Evolutionary conservation across 768 basidiomycete genomes (phyloP).

Genomic region (Coprinellus micaceus): DNA sequence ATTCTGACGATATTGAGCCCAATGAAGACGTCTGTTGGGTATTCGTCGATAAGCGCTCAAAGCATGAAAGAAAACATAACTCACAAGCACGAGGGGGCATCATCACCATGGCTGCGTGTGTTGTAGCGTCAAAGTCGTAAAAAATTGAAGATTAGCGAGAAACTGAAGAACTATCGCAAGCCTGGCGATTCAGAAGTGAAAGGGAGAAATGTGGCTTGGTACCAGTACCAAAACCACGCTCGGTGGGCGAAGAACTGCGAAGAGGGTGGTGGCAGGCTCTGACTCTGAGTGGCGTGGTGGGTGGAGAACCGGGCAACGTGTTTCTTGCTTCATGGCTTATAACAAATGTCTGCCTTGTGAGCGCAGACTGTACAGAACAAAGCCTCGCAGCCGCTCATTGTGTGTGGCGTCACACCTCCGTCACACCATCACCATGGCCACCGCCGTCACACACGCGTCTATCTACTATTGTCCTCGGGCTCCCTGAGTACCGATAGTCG

Average conservation of each 20-base stretch:
- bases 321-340: background rate
- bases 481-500: background rate
- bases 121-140: background rate
- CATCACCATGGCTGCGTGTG: slow-evolving; percentile 17
- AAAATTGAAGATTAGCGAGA: background rate
- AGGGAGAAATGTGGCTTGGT: background rate
- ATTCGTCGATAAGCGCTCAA: background rate
- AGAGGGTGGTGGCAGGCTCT: background rate
- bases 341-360: background rate
- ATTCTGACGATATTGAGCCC: slow-evolving; percentile 75
- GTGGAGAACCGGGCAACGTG: background rate
- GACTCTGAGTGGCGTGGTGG: background rate
- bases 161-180: background rate
- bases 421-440: slow-evolving; percentile 1
- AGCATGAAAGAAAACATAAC: slow-evolving; percentile 10
- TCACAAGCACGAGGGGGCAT: slow-evolving; percentile 37
- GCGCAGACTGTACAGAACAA: background rate
- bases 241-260: background rate
- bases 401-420: background rate
- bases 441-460: background rate
- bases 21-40: slow-evolving; percentile 55
- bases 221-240: background rate
- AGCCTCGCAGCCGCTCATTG: background rate
- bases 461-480: background rate
- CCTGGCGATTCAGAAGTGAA: background rate